Base-by-base conservation (phyloP, 108 stramenopile genomes). In the Schizochytrium sp. region DNA sequence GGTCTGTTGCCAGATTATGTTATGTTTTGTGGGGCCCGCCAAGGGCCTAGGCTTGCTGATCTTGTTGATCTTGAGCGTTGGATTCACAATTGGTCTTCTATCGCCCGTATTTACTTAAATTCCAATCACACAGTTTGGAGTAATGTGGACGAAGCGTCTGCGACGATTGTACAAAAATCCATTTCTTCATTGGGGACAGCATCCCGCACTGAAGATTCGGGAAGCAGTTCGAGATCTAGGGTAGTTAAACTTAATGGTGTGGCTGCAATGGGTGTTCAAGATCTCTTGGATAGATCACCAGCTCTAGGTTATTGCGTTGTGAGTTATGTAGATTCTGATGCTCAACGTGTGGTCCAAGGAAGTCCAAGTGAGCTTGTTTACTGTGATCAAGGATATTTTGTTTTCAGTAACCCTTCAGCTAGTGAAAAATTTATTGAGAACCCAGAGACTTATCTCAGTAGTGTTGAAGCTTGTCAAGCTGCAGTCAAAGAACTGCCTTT, bases 401-500 rank as follows among this genome's bases (percentile, higher is more conserved):
- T 38, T 5, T 83, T 83, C 28, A 10, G 0, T 10, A n/a, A 38
- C 53, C 76, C 50, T 10, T 5, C 49, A 50, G 53, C 49, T 17
- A 40, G 38, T 47, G 47, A n/a, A 7, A n/a, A 40, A 28, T 83
- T 83, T 1, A 28, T 10, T n/a, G 15, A 7, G 53, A 5, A 7
- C 5, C 76, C 76, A 8, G 5, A 0, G 15, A 10, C 17, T 0
- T 83, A 19, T 55, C 15, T 83, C 17, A 10, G 0, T 47, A n/a
- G 55, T 49, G 8, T 83, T 5, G 53, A 42, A 13, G 15, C 45
- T 50, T 40, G 49, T 38, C 13, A 50, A 46, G 17, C 10, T 5
- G 50, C 50, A 40, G 76, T 83, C 2, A 83, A 55, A 38, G 76
- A 17, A 8, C 13, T 83, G 76, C 76, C 76, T 2, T 53, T 83